Percentiles rank a stretch among this genome's conserved stretches.
These are phyloP conservation scores for Stagonosporopsis chrysanthemi DNA, from an alignment of 2,329 filamentous ascomycete genomes.

Conservation along the genomic window DNA sequence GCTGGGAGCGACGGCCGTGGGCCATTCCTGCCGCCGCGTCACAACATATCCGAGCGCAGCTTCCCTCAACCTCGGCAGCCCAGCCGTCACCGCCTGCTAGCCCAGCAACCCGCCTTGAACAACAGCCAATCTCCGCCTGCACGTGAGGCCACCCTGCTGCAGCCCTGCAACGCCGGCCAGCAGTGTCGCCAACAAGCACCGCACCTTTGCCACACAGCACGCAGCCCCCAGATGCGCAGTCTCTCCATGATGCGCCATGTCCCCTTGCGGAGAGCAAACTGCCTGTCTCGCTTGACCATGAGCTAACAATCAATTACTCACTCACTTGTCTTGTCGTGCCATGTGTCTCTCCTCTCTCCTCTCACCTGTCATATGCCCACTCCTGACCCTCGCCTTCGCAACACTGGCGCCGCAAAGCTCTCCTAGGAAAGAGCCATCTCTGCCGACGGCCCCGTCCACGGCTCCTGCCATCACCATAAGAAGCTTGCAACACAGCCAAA, in stretches of 20 bases:
- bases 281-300: conserved; percentile 15
- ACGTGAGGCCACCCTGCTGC: conserved; percentile 15
- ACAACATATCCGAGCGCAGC: conserved; percentile 12
- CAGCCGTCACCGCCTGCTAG: conserved; percentile 7
- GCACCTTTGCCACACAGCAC: background rate
- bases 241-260: background rate
- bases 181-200: background rate
- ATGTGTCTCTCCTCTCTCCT: background rate
- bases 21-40: conserved; percentile 17
- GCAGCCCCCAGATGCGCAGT: background rate
- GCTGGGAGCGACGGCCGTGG: conserved; percentile 4
- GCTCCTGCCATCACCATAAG: background rate
- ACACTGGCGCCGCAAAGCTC: background rate
- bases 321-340: background rate
- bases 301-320: conserved; percentile 19
- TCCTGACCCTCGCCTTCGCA: background rate
- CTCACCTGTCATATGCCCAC: background rate
- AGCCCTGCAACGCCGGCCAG: background rate
- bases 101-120: background rate
- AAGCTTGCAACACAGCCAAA: background rate
- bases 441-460: background rate
- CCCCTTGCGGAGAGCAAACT: background rate
- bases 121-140: conserved; percentile 4
- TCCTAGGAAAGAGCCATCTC: background rate
- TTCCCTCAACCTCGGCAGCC: conserved; percentile 15